phyloP scores from a whole-genome alignment of 1,139 yeast genomes.

The Protomyces lactucae-debilis region DNA sequence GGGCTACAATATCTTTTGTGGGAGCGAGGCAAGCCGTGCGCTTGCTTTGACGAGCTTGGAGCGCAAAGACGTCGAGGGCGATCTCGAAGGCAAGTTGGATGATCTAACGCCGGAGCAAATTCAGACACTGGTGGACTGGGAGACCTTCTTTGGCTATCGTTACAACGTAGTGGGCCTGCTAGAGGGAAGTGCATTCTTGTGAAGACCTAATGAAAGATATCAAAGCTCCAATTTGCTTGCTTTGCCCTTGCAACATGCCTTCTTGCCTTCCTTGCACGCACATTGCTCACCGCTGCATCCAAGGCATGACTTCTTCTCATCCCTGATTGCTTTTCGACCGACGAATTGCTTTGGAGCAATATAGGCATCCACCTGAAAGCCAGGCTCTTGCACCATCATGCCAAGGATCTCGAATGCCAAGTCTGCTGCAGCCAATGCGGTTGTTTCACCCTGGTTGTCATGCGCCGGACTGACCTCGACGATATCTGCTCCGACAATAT shows the following conservation, averaged over 20 bases:
- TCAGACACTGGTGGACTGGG: slow-evolving; percentile 80
- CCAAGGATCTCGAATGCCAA: slow-evolving; percentile 65
- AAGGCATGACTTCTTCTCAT: neutral
- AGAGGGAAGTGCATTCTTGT: slow-evolving; percentile 4
- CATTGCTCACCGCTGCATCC: slow-evolving; percentile 6
- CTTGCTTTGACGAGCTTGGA: slow-evolving; percentile 54
- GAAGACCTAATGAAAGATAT: neutral
- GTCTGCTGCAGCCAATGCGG: slow-evolving; percentile 74
- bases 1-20: slow-evolving; percentile 67
- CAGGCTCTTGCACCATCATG: slow-evolving; percentile 58
- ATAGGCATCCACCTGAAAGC: slow-evolving; percentile 16
- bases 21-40: slow-evolving; percentile 71
- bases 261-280: slow-evolving; percentile 5
- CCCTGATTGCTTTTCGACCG: neutral
- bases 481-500: slow-evolving; percentile 70
- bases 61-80: slow-evolving; percentile 61
- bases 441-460: slow-evolving; percentile 60
- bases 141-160: slow-evolving; percentile 69
- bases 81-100: slow-evolving; percentile 53
- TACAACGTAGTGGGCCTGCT: slow-evolving; percentile 49
- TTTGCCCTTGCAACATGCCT: slow-evolving; percentile 3
- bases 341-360: slow-evolving; percentile 9
- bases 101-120: slow-evolving; percentile 58
- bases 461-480: slow-evolving; percentile 74
- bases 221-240: neutral